Evolutionary conservation across 169 alveolate species (phyloP).

Genomic region (Plasmodium billcollinsi): DNA sequence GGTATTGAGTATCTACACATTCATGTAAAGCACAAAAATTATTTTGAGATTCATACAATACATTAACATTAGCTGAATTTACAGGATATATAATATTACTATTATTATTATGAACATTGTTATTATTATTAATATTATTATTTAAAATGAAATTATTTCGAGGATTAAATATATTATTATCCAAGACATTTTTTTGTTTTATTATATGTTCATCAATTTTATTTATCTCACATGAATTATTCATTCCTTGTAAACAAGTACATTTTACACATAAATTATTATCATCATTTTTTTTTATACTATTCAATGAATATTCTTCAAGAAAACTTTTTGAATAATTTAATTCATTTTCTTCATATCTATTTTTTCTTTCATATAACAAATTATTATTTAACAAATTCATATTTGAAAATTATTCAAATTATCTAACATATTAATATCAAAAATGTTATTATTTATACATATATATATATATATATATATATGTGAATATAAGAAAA

Average conservation of each 20-base stretch:
- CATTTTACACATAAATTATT: constrained; percentile 40
- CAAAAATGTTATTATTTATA: no score
- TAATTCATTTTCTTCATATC: constrained; percentile 28
- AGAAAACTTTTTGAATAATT: constrained; percentile 4
- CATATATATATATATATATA: no score
- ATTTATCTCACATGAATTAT: background rate
- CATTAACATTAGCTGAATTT: background rate
- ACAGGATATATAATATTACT: constrained; percentile 1
- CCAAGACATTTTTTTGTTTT: constrained; percentile 6
- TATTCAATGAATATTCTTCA: constrained; percentile 13
- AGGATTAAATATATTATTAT: background rate
- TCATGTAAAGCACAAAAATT: constrained; percentile 2
- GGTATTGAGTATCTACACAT: constrained; percentile 38
- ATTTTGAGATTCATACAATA: background rate
- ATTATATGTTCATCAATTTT: constrained; percentile 9
- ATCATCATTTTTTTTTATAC: constrained; percentile 12
- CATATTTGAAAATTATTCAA: background rate
- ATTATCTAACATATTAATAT: no score
- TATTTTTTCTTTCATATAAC: constrained; percentile 6
- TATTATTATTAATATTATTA: background rate
- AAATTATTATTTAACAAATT: constrained; percentile 17
- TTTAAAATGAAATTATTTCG: background rate
- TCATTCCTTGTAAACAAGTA: constrained; percentile 9
- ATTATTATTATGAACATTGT: background rate
- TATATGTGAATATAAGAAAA: no score